Evolutionary conservation across 2,329 filamentous ascomycete genomes (phyloP).

Genomic region (Cryoendolithus antarcticus): DNA sequence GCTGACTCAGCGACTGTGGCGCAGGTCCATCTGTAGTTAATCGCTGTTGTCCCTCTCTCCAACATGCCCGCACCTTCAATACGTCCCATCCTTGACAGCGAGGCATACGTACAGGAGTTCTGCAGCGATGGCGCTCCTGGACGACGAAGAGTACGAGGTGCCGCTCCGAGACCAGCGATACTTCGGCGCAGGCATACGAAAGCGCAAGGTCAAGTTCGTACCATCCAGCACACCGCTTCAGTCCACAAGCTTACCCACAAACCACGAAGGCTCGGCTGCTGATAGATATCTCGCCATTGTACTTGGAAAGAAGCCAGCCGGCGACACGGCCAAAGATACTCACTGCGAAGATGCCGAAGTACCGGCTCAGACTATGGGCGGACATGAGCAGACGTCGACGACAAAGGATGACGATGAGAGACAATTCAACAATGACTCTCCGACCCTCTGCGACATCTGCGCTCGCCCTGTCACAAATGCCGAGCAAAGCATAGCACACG

Average conservation of each 20-base stretch:
- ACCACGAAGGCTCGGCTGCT: slow-evolving; percentile 21
- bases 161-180: slow-evolving; percentile 47
- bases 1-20: too few relatives aligned
- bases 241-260: slow-evolving; percentile 7
- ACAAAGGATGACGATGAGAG: neutral
- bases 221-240: slow-evolving; percentile 25
- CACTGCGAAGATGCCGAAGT: neutral
- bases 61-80: neutral
- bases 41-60: neutral
- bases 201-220: slow-evolving; percentile 49
- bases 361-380: neutral
- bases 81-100: neutral
- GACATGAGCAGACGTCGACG: slow-evolving; percentile 1
- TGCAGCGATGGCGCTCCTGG: slow-evolving; percentile 7
- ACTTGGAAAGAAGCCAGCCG: slow-evolving; percentile 23
- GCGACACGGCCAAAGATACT: neutral
- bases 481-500: slow-evolving; percentile 32
- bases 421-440: neutral
- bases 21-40: neutral
- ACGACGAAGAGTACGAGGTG: slow-evolving; percentile 45
- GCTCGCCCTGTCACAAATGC: slow-evolving; percentile 18
- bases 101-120: neutral
- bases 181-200: slow-evolving; percentile 50
- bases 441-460: slow-evolving; percentile 24
- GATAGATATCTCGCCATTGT: slow-evolving; percentile 59